Evolutionary conservation across 2,329 filamentous ascomycete species (phyloP).

Genomic region (Decorospora gaudefroyi): DNA sequence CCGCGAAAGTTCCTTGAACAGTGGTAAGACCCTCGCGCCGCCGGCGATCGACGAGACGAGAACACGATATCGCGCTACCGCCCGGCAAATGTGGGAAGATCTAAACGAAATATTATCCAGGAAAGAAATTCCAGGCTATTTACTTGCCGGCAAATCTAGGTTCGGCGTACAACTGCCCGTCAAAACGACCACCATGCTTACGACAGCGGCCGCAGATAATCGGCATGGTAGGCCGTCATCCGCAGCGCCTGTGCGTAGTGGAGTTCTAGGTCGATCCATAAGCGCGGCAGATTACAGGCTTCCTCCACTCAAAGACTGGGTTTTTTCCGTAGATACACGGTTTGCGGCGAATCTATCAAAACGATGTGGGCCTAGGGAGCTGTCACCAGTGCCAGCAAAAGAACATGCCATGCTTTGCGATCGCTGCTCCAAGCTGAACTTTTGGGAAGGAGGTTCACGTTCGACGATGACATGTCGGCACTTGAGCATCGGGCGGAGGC

Average conservation of each 20-base stretch:
- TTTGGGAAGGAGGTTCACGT: constrained; percentile 14
- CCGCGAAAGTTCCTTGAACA: constrained; percentile 1
- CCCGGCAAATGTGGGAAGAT: constrained; percentile 13
- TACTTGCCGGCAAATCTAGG: constrained; percentile 10
- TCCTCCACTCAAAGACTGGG: constrained; percentile 16
- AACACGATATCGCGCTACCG: constrained; percentile 18
- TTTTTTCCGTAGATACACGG: constrained; percentile 16
- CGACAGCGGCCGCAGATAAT: neutral
- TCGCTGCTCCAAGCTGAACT: constrained; percentile 6
- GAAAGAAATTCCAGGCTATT: neutral
- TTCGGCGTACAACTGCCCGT: constrained; percentile 3
- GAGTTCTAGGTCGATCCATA: constrained; percentile 3
- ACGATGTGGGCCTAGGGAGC: no score
- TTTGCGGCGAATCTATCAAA: constrained; percentile 17
- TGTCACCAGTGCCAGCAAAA: neutral
- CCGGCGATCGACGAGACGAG: constrained; percentile 1
- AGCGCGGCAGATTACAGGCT: constrained; percentile 10
- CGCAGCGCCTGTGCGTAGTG: constrained; percentile 1
- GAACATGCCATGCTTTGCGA: no score
- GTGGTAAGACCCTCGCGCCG: neutral
- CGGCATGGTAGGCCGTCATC: neutral
- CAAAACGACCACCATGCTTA: neutral
- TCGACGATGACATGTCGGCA: neutral
- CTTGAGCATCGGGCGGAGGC: neutral
- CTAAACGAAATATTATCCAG: constrained; percentile 15